These are phyloP conservation scores for Candida easanensis DNA, from an alignment of 805 yeast genomes.

Conservation along the genomic window DNA sequence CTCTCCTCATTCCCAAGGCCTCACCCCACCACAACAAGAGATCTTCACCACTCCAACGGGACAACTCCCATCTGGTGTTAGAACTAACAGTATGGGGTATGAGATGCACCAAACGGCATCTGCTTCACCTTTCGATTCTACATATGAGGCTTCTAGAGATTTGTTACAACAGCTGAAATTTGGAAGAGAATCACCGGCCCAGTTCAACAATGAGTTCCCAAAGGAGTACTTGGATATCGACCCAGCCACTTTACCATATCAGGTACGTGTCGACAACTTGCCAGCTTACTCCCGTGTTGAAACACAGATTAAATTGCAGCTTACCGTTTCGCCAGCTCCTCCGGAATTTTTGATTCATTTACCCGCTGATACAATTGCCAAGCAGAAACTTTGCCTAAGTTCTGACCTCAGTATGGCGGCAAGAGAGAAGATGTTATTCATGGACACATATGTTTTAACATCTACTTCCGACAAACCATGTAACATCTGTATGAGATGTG, in stretches of 20 bases:
- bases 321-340: slow-evolving; percentile 75
- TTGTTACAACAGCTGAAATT: slow-evolving; percentile 25
- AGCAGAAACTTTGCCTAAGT: slow-evolving; percentile 73
- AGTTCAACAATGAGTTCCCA: slow-evolving; percentile 27
- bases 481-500: slow-evolving; percentile 82
- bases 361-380: slow-evolving; percentile 85
- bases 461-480: slow-evolving; percentile 53
- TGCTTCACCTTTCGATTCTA: neutral
- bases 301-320: slow-evolving; percentile 82
- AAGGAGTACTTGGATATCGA: slow-evolving; percentile 27
- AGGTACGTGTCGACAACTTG: slow-evolving; percentile 53
- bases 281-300: slow-evolving; percentile 90
- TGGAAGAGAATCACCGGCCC: slow-evolving; percentile 24
- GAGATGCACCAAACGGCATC: neutral
- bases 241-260: slow-evolving; percentile 36
- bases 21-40: slow-evolving; percentile 12
- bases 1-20: slow-evolving; percentile 3
- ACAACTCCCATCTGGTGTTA: neutral
- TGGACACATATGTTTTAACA: slow-evolving; percentile 80
- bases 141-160: slow-evolving; percentile 23
- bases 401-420: slow-evolving; percentile 42
- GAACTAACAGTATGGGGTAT: slow-evolving; percentile 1
- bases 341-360: slow-evolving; percentile 69
- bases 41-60: slow-evolving; percentile 18
- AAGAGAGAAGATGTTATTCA: slow-evolving; percentile 51